Conservation (phyloP, 306 rosid genomes). For the Adenanthera pavonina region DNA sequence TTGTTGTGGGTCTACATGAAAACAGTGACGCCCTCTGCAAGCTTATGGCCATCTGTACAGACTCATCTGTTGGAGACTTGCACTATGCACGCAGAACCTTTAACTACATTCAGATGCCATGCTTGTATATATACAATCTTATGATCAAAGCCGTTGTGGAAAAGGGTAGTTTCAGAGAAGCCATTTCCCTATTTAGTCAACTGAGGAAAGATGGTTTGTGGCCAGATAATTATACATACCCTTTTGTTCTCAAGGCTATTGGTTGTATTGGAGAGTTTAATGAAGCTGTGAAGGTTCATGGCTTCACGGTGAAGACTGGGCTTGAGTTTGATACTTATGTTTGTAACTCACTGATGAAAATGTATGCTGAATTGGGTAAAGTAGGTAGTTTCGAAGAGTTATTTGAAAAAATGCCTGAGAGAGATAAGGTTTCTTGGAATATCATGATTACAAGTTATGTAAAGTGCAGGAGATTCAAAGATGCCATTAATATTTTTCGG, state of each 20-base stretch:
- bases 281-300: slow-evolving; percentile 68
- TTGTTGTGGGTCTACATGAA: slow-evolving; percentile 59
- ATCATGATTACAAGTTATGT: slow-evolving; percentile 64
- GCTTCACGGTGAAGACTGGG: slow-evolving; percentile 61
- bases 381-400: slow-evolving; percentile 33
- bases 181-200: slow-evolving; percentile 50
- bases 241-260: slow-evolving; percentile 70
- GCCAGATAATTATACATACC: slow-evolving; percentile 79
- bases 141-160: slow-evolving; percentile 59
- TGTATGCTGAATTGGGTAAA: slow-evolving; percentile 63
- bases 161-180: slow-evolving; percentile 46
- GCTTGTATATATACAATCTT: slow-evolving; percentile 60
- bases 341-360: slow-evolving; percentile 73
- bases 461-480: slow-evolving; percentile 56
- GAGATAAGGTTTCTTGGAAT: slow-evolving; percentile 75
- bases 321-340: slow-evolving; percentile 65
- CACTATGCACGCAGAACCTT: slow-evolving; percentile 55
- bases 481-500: slow-evolving; percentile 53
- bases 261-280: slow-evolving; percentile 52
- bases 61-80: slow-evolving; percentile 55
- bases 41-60: slow-evolving; percentile 52
- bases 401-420: slow-evolving; percentile 65
- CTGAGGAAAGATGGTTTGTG: slow-evolving; percentile 54
- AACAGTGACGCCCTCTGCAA: slow-evolving; percentile 59
- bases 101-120: slow-evolving; percentile 46